These are phyloP conservation scores for Acacia crassicarpa DNA, from an alignment of 306 rosid genomes.

Conservation along the genomic window DNA sequence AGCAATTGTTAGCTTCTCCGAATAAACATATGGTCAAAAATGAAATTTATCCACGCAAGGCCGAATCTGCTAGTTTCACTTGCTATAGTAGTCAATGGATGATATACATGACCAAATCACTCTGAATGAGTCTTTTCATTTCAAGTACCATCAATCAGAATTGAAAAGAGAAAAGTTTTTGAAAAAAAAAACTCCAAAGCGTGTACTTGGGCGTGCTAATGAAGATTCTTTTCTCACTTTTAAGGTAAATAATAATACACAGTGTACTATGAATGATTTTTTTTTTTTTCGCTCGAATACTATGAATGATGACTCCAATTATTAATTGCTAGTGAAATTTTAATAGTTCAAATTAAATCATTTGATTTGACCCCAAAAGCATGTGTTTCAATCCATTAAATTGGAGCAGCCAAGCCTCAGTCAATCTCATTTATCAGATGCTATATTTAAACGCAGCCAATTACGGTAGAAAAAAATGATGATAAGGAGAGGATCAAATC, in stretches of 20 bases:
- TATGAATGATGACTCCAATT: no score
- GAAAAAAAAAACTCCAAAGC: not conserved
- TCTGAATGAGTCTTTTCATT: not conserved
- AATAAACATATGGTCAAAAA: not conserved
- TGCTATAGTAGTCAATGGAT: not conserved
- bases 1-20: no score
- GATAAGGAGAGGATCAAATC: no score
- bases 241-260: not conserved
- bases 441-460: not conserved
- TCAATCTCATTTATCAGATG: not conserved
- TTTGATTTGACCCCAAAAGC: not conserved
- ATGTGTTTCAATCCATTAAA: not conserved
- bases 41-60: not conserved
- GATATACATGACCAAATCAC: not conserved
- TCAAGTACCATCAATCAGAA: not conserved
- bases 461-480: no score
- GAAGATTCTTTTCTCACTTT: not conserved
- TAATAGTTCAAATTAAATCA: not conserved
- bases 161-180: not conserved
- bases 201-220: not conserved
- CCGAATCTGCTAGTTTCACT: no score
- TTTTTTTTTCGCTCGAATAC: no score
- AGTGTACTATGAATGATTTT: no score
- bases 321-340: no score
- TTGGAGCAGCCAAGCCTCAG: not conserved